Evolutionary conservation across 495 filamentous ascomycete species (phyloP).

Genomic region (Penicillium verhagenii): DNA sequence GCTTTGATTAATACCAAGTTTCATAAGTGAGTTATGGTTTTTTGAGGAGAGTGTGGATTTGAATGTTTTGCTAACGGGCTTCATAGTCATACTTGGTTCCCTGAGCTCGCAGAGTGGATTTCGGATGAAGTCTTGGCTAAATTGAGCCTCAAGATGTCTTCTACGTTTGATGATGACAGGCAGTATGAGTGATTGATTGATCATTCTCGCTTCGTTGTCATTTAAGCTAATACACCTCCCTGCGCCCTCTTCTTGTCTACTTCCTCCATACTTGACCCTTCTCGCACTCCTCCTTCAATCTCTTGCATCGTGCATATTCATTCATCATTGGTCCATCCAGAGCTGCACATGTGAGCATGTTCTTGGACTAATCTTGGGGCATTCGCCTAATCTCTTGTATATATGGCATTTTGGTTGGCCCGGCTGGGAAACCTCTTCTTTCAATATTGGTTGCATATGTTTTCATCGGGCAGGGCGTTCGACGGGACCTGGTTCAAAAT

Average conservation of each 20-base stretch:
- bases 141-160: slow-evolving; percentile 3
- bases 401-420: slow-evolving; percentile 11
- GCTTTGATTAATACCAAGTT: slow-evolving; percentile 52
- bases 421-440: background rate
- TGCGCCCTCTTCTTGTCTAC: background rate
- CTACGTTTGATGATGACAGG: slow-evolving; percentile 3
- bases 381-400: slow-evolving; percentile 7
- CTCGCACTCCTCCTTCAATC: background rate
- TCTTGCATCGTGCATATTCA: background rate
- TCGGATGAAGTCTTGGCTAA: slow-evolving; percentile 22
- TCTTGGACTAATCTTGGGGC: slow-evolving; percentile 1
- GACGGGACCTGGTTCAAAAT: background rate
- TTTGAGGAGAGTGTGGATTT: background rate
- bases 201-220: background rate
- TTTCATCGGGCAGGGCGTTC: background rate
- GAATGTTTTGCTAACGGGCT: slow-evolving; percentile 9
- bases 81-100: slow-evolving; percentile 35
- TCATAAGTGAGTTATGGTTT: slow-evolving; percentile 46
- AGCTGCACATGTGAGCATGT: background rate
- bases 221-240: too few species aligned
- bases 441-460: background rate
- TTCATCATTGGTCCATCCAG: background rate
- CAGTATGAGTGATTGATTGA: slow-evolving; percentile 30
- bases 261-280: background rate
- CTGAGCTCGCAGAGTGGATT: slow-evolving; percentile 34